These are phyloP conservation scores for Talaromyces sp. DNA, from an alignment of 2,329 filamentous ascomycete species.

Conservation along the genomic window DNA sequence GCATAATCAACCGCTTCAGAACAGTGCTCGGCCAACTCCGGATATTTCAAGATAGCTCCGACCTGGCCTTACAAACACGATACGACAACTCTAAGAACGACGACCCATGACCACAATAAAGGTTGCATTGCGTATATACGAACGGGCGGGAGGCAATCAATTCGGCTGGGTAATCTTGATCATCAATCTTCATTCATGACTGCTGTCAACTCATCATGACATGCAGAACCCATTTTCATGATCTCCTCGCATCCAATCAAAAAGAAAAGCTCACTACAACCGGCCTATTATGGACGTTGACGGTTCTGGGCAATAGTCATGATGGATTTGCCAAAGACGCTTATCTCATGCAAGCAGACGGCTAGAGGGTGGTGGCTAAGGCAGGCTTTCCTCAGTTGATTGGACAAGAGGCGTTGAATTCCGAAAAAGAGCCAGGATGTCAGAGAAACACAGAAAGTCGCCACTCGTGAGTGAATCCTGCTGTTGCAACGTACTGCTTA, in stretches of 20 bases:
- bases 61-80: background rate
- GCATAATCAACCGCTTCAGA: background rate
- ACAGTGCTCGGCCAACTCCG: background rate
- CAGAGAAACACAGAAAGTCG: slow-evolving; percentile 1
- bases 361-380: slow-evolving; percentile 65
- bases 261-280: background rate
- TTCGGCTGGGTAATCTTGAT: background rate
- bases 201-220: background rate
- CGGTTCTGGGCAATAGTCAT: background rate
- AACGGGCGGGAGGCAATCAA: background rate
- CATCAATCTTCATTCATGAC: background rate
- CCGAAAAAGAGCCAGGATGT: slow-evolving; percentile 3
- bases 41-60: background rate
- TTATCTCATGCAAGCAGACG: slow-evolving; percentile 58
- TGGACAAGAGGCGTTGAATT: background rate
- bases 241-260: background rate
- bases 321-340: slow-evolving; percentile 1
- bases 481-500: slow-evolving; percentile 1
- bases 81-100: background rate
- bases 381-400: slow-evolving; percentile 31
- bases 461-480: background rate
- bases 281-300: background rate
- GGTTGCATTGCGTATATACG: background rate
- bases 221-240: background rate
- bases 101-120: background rate